Base-by-base conservation (phyloP, 768 basidiomycete genomes). In the Russula sp. region DNA sequence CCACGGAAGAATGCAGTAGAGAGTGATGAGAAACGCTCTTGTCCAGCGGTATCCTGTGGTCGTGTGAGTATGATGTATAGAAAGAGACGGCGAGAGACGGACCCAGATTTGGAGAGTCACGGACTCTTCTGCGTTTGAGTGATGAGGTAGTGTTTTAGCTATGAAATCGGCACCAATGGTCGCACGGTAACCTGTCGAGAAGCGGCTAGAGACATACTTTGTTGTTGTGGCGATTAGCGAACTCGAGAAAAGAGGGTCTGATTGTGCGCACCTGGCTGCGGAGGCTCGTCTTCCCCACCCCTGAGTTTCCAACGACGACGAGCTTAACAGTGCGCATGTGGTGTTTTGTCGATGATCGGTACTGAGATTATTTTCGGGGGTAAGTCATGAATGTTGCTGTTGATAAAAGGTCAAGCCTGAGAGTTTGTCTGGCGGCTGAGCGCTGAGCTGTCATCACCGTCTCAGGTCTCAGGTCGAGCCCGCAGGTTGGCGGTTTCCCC, bases 131-230 rank as follows among this genome's bases (percentile, higher is more conserved):
- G 79, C 76, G 16, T 77, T 75, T 4, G 69, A 78, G 48, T 85
- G 82, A 69, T 89, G 83, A 0, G 84, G 82, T 11, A 93, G 69
- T 0, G 82, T 83, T 72, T 91, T 92, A 0, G 85, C 81, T 55
- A 92, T 89, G 62, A 94, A 94, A 74, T 94, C 91, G n/a, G 88
- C 85, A 20, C 91, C 92, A 47, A 95, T 93, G 3, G 92, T 94
- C 1, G 91, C 87, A 53, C 89, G 79, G 73, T 94, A 94, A 10
- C 84, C 84, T 3, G 81, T 82, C 4, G 87, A 84, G 73, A 93
- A 94, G 13, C 81, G 82, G 32, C 85, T 84, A 10, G 87, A 85
- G 67, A 91, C 84, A 71, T 88, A 94, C 85, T 92, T 68, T 34
- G 44, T 37, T 18, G 16, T n/a, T 9, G 42, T 59, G n/a, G 22